These are phyloP conservation scores for Hylodesmum podocarpum DNA, from an alignment of 306 rosid genomes.

Conservation along the genomic window DNA sequence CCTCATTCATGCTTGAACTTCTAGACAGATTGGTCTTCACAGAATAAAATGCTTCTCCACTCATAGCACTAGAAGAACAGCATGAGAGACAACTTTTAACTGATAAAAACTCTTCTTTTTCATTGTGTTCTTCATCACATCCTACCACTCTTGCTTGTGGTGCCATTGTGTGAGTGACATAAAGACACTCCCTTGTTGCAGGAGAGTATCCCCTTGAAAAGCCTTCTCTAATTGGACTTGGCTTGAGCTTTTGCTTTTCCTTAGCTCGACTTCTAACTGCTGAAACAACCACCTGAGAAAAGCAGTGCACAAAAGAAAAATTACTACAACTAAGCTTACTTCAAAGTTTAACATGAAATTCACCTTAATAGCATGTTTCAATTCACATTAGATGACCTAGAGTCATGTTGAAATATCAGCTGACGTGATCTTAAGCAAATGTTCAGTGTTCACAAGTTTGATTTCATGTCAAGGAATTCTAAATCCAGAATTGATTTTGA, in stretches of 20 bases:
- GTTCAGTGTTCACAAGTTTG: neutral
- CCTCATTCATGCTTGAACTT: constrained; percentile 60
- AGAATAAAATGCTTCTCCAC: constrained; percentile 57
- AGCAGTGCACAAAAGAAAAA: neutral
- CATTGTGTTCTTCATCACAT: constrained; percentile 33
- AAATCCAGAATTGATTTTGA: neutral
- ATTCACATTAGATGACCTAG: neutral
- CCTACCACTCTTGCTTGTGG: constrained; percentile 24
- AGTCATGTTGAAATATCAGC: neutral
- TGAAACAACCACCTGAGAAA: constrained; percentile 65
- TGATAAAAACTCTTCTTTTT: constrained; percentile 64
- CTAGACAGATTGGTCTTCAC: constrained; percentile 68
- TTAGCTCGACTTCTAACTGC: constrained; percentile 65
- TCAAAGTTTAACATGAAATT: constrained; percentile 11
- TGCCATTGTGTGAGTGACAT: constrained; percentile 38
- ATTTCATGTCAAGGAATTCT: neutral
- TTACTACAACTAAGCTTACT: neutral
- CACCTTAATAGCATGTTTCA: neutral
- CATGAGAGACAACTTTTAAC: constrained; percentile 62
- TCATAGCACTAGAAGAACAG: constrained; percentile 58
- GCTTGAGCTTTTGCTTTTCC: constrained; percentile 62
- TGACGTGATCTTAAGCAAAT: neutral
- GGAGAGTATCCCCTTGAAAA: constrained; percentile 64
- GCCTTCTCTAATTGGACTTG: constrained; percentile 42
- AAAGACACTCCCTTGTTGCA: constrained; percentile 49